Evolutionary conservation across 495 filamentous ascomycete genomes (phyloP), one percentile per base, ranked within the genome.

Genomic region (Penicillium bovifimosum): DNA sequence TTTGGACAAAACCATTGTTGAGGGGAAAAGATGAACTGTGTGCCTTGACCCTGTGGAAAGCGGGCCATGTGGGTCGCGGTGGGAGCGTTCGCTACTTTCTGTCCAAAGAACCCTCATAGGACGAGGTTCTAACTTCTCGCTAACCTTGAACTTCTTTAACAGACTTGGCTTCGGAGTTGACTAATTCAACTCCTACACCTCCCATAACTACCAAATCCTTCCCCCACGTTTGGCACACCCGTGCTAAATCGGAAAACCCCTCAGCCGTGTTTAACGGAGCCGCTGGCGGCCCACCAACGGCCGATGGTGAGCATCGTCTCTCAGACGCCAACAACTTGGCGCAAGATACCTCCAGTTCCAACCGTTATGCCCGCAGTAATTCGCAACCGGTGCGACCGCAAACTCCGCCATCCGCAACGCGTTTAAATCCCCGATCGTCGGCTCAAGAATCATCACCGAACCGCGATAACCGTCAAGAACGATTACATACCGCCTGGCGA

Each of bases 301-400:
- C 57, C 54, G 65, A 66, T 67, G 67, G 68, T 54, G 59, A 52
- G 35, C 56, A 68, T 58, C 69, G 70, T 60, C 54, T 52, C 52
- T 60, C 69, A 55, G 64, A 54, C 39, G 34, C 59, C 24, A 47
- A 54, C 63, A 69, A 59, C 44, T 65, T 72, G 69, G 69, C 62
- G 49, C 58, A 63, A 45, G 55, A 61, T 53, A 53, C 65, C 65
- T 59, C 62, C 17, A 70, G 64, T 70, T 60, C 58, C 16, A 59
- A 68, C 41, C 67, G 72, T 65, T 70, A 72, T 74, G 69, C 68
- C 56, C 69, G 69, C 58, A 75, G 72, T 61, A 72, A 75, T 51
- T 74, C 72, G 33, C 58, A 73, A 39, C 69, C 73, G 47, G 61
- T 72, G 55, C 73, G 65, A 67, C 73, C 73, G 60, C 69, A 69